phyloP scores from a whole-genome alignment of 768 basidiomycete genomes.

The Hemileccinum impolitum region DNA sequence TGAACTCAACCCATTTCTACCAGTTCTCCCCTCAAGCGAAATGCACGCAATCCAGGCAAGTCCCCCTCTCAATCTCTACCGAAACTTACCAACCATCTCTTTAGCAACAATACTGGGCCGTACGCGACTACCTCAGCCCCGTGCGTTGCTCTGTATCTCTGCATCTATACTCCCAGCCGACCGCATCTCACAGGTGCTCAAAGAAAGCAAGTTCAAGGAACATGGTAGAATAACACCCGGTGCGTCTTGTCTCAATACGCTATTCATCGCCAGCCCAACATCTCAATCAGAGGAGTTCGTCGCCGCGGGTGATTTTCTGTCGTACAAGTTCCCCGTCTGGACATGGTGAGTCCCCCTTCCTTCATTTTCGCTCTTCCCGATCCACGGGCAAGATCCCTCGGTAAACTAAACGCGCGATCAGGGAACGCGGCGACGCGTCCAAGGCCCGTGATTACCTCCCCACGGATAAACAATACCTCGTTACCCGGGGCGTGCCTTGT shows the following conservation, averaged over 20 bases:
- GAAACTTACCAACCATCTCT: background rate
- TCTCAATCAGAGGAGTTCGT: conserved; percentile 84
- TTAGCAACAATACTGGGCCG: conserved; percentile 89
- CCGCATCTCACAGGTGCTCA: conserved; percentile 66
- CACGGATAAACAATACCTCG: conserved; percentile 91
- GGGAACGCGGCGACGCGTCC: conserved; percentile 89
- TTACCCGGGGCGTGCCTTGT: conserved; percentile 95
- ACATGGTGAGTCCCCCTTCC: conserved; percentile 62
- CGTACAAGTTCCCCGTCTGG: conserved; percentile 99
- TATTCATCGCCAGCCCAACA: conserved; percentile 8
- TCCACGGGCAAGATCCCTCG: background rate
- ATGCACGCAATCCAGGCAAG: conserved; percentile 52
- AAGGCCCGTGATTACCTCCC: conserved; percentile 93
- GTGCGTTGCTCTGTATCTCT: conserved; percentile 43
- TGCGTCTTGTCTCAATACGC: conserved; percentile 32
- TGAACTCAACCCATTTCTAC: conserved; percentile 12
- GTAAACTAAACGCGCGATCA: conserved; percentile 30
- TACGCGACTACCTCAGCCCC: conserved; percentile 91
- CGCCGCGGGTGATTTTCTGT: conserved; percentile 93
- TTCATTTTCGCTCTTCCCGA: background rate
- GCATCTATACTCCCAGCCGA: conserved; percentile 25
- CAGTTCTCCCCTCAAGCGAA: conserved; percentile 5
- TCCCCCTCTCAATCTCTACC: background rate
- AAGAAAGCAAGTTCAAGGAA: conserved; percentile 99
- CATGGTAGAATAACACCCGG: conserved; percentile 95